Percentiles rank a stretch among this genome's conserved stretches.
Conservation (phyloP, 306 rosid genomes). For the Senna siamea region DNA sequence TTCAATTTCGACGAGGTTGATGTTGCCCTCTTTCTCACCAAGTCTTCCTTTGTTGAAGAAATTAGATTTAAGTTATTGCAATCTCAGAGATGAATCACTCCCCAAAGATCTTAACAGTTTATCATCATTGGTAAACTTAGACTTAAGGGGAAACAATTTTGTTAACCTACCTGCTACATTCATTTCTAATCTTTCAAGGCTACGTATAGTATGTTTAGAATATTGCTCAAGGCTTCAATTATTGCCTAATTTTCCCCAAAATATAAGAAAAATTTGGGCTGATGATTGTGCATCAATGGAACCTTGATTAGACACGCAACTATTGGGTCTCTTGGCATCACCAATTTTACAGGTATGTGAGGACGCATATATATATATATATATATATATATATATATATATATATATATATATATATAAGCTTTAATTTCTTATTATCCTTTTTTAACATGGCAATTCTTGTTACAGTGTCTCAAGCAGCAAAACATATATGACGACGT, state of each 20-base stretch:
- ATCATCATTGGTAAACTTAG: not conserved
- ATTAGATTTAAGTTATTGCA: not conserved
- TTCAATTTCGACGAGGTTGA: no score
- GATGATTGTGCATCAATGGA: not conserved
- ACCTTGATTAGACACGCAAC: not conserved
- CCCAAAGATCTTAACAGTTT: not conserved
- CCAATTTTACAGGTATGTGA: no score
- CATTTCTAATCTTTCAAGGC: not conserved
- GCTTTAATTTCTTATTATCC: no score
- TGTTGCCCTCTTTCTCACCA: no score
- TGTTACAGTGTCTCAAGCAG: no score
- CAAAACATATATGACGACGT: no score
- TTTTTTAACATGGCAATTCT: no score
- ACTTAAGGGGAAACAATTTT: not conserved
- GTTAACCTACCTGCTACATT: not conserved
- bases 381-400: no score
- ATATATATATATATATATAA: no score
- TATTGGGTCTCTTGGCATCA: not conserved
- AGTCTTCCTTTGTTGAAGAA: not conserved
- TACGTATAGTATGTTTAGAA: not conserved
- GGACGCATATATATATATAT: no score
- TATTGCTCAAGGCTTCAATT: not conserved
- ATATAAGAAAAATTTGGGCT: not conserved
- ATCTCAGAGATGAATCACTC: not conserved
- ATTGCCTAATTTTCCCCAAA: not conserved